phyloP scores from a whole-genome alignment of 2,329 filamentous ascomycete genomes.

The Paraphoma chrysanthemicola region DNA sequence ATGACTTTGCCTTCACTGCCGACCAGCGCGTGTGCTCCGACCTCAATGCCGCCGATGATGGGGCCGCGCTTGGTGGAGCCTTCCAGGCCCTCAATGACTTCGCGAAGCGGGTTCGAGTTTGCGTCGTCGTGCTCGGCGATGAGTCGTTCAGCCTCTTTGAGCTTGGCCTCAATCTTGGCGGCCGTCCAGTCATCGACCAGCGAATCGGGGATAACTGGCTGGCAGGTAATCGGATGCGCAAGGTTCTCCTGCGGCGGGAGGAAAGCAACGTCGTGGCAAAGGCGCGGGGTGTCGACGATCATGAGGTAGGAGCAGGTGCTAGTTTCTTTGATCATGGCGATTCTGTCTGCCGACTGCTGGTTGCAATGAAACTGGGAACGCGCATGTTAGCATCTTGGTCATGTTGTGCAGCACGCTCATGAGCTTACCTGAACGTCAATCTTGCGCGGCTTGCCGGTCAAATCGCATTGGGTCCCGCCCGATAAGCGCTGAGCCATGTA shows the following conservation, averaged over 20 bases:
- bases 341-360: slow-evolving; percentile 76
- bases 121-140: slow-evolving; percentile 30
- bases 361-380: slow-evolving; percentile 71
- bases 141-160: slow-evolving; percentile 33
- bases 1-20: slow-evolving; percentile 63
- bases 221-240: slow-evolving; percentile 79
- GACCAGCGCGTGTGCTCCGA: slow-evolving; percentile 64
- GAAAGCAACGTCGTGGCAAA: slow-evolving; percentile 89
- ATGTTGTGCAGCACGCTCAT: background rate
- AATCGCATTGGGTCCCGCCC: slow-evolving; percentile 82
- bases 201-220: slow-evolving; percentile 69
- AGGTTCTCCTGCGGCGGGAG: slow-evolving; percentile 78
- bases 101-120: slow-evolving; percentile 42
- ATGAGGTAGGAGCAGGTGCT: slow-evolving; percentile 92
- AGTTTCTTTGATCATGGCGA: slow-evolving; percentile 92
- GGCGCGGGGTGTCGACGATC: slow-evolving; percentile 86
- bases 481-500: slow-evolving; percentile 85
- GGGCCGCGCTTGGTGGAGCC: slow-evolving; percentile 46
- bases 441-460: slow-evolving; percentile 80
- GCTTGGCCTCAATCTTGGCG: slow-evolving; percentile 41
- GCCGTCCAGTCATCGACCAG: slow-evolving; percentile 57
- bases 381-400: slow-evolving; percentile 14
- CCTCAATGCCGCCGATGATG: slow-evolving; percentile 64
- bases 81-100: slow-evolving; percentile 37
- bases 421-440: slow-evolving; percentile 76